Conservation (phyloP, 2,329 filamentous ascomycete species). For the Dactylellina haptotyla region DNA sequence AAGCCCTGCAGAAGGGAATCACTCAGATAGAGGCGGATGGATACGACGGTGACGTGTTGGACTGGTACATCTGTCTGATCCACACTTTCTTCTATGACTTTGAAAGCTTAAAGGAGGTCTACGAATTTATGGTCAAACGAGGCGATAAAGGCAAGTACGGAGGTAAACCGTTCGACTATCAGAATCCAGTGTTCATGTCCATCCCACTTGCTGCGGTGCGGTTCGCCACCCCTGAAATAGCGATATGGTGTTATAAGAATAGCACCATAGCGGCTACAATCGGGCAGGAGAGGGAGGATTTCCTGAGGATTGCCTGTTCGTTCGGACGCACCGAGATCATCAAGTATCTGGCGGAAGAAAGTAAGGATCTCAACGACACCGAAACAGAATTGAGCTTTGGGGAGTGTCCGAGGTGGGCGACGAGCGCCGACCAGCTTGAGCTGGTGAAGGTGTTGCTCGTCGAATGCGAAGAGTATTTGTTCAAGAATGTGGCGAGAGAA, state of each 20-base stretch:
- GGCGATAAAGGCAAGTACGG: background rate
- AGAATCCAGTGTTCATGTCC: conserved; percentile 11
- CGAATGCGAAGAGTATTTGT: background rate
- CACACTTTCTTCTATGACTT: conserved; percentile 13
- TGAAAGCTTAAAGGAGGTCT: conserved; percentile 8
- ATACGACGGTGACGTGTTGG: background rate
- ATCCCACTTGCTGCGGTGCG: conserved; percentile 11
- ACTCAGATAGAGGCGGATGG: background rate
- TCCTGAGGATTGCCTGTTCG: background rate
- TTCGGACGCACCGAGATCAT: conserved; percentile 8
- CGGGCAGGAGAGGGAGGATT: background rate
- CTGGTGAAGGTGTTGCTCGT: conserved; percentile 8
- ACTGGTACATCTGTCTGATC: conserved; percentile 24
- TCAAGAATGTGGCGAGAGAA: conserved; percentile 6
- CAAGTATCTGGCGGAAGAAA: conserved; percentile 11
- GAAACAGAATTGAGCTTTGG: conserved; percentile 15
- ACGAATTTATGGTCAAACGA: background rate
- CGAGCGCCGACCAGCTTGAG: background rate
- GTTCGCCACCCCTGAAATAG: conserved; percentile 11
- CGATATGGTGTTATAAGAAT: conserved; percentile 27
- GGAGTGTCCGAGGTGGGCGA: conserved; percentile 23
- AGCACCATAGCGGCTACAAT: background rate
- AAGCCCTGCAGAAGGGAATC: background rate
- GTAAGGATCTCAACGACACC: background rate
- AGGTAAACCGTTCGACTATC: background rate